Conservation (phyloP, 148 eudicot genomes). For the Nepenthes gracilis region DNA sequence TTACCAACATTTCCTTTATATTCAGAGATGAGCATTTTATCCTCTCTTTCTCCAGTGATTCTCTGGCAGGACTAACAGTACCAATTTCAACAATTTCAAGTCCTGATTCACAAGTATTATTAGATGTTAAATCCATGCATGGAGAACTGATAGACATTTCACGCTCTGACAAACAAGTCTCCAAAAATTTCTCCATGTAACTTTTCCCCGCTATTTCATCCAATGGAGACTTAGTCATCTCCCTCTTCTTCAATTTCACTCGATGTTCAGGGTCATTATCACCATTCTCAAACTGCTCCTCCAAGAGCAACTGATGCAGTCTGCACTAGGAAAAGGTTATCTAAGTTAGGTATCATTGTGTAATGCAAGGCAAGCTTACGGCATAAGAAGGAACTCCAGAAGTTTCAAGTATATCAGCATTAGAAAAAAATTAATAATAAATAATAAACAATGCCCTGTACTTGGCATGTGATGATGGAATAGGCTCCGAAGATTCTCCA, state of each 20-base stretch:
- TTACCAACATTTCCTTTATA: constrained; percentile 18
- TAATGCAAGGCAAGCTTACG: neutral
- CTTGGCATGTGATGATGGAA: constrained; percentile 79
- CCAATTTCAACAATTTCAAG: constrained; percentile 39
- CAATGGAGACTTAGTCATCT: constrained; percentile 53
- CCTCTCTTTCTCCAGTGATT: constrained; percentile 26
- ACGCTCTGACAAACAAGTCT: constrained; percentile 42
- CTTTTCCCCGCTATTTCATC: constrained; percentile 47
- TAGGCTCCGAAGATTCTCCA: constrained; percentile 60
- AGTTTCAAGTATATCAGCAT: neutral
- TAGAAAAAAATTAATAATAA: neutral
- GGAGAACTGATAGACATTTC: constrained; percentile 37
- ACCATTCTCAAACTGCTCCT: constrained; percentile 76
- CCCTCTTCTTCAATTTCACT: constrained; percentile 82
- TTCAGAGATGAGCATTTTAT: constrained; percentile 29
- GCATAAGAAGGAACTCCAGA: neutral
- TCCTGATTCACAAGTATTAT: constrained; percentile 27
- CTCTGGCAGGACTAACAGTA: constrained; percentile 34
- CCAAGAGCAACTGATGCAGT: constrained; percentile 83
- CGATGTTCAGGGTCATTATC: constrained; percentile 55
- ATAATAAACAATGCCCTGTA: constrained; percentile 17
- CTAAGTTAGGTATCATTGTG: constrained; percentile 8
- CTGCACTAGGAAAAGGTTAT: constrained; percentile 33
- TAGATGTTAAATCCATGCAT: constrained; percentile 22
- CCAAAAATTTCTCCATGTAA: constrained; percentile 77